phyloP scores from a whole-genome alignment of 352 stramenopile genomes.

The Pythium rishiriense region DNA sequence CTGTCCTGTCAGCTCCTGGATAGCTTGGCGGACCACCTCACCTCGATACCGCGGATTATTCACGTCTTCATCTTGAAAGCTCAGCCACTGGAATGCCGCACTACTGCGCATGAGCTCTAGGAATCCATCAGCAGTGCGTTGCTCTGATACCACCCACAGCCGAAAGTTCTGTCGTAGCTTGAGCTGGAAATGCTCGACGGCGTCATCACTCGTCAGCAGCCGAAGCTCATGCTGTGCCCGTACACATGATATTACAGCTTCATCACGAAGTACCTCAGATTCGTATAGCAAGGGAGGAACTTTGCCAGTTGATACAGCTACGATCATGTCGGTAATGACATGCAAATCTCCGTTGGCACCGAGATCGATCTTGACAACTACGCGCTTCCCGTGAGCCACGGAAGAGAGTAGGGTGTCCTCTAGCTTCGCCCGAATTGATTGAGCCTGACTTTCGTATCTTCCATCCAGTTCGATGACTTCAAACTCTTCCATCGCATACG shows the following conservation, averaged over 20 bases:
- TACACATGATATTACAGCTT: constrained; percentile 37
- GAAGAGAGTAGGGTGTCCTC: not conserved
- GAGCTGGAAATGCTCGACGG: constrained; percentile 33
- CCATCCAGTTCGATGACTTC: constrained; percentile 16
- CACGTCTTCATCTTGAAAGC: not conserved
- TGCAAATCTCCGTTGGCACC: not conserved
- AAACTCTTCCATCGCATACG: constrained; percentile 2
- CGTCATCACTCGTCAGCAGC: constrained; percentile 35
- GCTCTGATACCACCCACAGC: constrained; percentile 36
- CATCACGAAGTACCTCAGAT: constrained; percentile 36
- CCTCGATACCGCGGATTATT: constrained; percentile 6
- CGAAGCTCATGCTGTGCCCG: constrained; percentile 34
- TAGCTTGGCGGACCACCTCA: constrained; percentile 8
- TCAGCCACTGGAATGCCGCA: constrained; percentile 22
- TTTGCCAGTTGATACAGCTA: constrained; percentile 38
- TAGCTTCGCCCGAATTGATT: not conserved
- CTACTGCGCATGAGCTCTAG: constrained; percentile 14
- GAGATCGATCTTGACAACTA: constrained; percentile 11
- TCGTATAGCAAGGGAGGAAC: constrained; percentile 37
- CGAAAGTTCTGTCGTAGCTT: constrained; percentile 45
- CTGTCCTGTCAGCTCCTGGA: constrained; percentile 6
- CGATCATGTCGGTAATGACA: not conserved
- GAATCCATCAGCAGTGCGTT: not conserved
- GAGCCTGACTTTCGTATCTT: no score
- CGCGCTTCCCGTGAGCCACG: not conserved